Evolutionary conservation across 225 moss, liverwort and hornwort genomes (phyloP), one percentile per base, ranked within the genome.

Genomic region (Anthoceros angustus): DNA sequence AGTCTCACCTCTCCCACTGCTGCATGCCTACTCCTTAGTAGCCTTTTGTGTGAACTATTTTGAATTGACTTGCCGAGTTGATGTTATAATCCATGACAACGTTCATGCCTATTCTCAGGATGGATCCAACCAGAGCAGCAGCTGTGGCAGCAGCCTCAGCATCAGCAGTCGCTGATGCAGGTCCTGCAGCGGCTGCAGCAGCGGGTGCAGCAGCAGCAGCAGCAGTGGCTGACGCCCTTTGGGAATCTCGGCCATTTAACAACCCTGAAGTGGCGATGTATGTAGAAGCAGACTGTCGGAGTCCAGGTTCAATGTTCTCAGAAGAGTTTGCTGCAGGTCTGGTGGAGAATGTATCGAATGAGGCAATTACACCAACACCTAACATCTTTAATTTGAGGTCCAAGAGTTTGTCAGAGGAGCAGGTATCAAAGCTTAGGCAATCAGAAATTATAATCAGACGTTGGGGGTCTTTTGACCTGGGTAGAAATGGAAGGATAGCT

Each of bases 121-220:
- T 79, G 46, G 79, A 80, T 62, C 78, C 86, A 40, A 86, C 83
- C 63, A 86, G 81, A 79, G 86, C 86, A 70, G 86, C 83, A 69
- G 86, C 83, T 43, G 83, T 86, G 42, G 86, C 83, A 8, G 86
- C 83, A 66, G 86, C 86, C 11, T 86, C 86, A 40, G 83, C 86
- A 43, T 83, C 86, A 43, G 83, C 86, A 43, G 83, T 86, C 61
- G 86, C 86, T 20, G 83, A 75, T 39, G 81, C 83, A 61, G 83
- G 86, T 24, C 83, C 86, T 32, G 79, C 81, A n/a, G 86, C 86
- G 11, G 86, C 86, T 0, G 83, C 86, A 11, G 81, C 83, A 18
- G 86, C 83, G 16, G 86, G 83, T 64, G 86, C 86, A 40, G 86
- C 86, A 23, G 86, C 83, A 42, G 83, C 86, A 0, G 79, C 83